These are phyloP conservation scores for Mycosphaerella sp. DNA, from an alignment of 2,329 filamentous ascomycete genomes.

Conservation along the genomic window DNA sequence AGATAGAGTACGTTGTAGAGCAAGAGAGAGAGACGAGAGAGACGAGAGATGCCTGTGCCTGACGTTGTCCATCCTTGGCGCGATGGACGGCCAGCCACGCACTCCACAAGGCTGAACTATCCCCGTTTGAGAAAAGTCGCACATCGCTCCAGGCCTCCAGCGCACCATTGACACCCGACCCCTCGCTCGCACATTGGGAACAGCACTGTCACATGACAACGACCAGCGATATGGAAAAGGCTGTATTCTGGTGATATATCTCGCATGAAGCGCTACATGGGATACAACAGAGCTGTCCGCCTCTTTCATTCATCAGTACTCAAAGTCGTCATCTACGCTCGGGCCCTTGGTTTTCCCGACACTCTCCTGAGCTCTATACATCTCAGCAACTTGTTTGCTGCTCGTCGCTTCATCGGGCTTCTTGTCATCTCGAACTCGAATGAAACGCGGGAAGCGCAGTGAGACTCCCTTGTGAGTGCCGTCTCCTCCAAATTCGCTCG, in stretches of 20 bases:
- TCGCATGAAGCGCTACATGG: not conserved
- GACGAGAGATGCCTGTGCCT: slow-evolving; percentile 8
- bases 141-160: too few species aligned
- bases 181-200: too few species aligned
- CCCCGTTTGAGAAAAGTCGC: too few species aligned
- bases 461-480: slow-evolving; percentile 70
- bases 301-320: slow-evolving; percentile 57
- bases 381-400: slow-evolving; percentile 81
- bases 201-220: not conserved
- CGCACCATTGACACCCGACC: too few species aligned
- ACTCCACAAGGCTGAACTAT: slow-evolving; percentile 4
- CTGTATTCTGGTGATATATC: not conserved
- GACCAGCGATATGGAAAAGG: not conserved
- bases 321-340: slow-evolving; percentile 91
- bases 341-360: slow-evolving; percentile 80
- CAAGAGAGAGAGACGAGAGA: not conserved
- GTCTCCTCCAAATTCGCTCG: slow-evolving; percentile 61
- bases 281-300: not conserved
- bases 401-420: slow-evolving; percentile 86
- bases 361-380: slow-evolving; percentile 94
- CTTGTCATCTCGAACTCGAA: slow-evolving; percentile 89
- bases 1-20: too few species aligned
- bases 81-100: not conserved
- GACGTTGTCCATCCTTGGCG: not conserved
- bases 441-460: slow-evolving; percentile 85